These are phyloP conservation scores for Globisporangium lucens DNA, from an alignment of 352 stramenopile genomes.

Conservation along the genomic window DNA sequence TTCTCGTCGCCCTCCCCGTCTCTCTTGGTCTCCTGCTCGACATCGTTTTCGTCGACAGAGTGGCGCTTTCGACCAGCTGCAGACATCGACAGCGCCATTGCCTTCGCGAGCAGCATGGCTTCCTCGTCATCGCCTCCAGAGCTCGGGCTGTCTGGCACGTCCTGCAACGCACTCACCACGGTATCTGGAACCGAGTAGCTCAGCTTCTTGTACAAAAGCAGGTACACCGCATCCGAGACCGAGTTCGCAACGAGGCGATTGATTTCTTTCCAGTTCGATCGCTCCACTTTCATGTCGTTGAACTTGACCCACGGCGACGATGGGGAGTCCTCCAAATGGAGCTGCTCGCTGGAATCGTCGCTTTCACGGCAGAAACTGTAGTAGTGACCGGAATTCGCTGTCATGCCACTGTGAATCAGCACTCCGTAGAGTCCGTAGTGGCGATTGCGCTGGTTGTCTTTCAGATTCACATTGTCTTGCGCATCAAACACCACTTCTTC, in stretches of 20 bases:
- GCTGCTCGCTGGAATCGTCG: constrained; percentile 56
- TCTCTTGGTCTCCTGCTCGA: constrained; percentile 14
- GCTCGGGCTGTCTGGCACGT: constrained; percentile 20
- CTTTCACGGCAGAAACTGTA: constrained; percentile 88
- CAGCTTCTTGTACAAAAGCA: constrained; percentile 88
- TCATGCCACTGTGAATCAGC: constrained; percentile 86
- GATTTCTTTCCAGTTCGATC: constrained; percentile 82
- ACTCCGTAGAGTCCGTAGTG: constrained; percentile 89
- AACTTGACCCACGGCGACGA: constrained; percentile 90
- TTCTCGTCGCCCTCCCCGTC: constrained; percentile 12
- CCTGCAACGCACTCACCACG: constrained; percentile 16
- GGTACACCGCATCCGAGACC: constrained; percentile 86
- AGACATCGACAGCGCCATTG: constrained; percentile 88
- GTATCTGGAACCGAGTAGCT: constrained; percentile 37
- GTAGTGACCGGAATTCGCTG: constrained; percentile 89
- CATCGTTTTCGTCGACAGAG: constrained; percentile 33
- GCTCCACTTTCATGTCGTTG: constrained; percentile 84
- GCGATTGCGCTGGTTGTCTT: constrained; percentile 35
- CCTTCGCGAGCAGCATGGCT: constrained; percentile 84
- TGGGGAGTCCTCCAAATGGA: constrained; percentile 78
- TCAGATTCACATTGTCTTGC: constrained; percentile 7
- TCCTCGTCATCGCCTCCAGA: constrained; percentile 59
- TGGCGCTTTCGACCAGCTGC: constrained; percentile 48
- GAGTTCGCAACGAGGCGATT: constrained; percentile 70
- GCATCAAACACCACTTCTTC: constrained; percentile 40